Conservation (phyloP, 805 yeast species). For the Hyphopichia homilentoma region DNA sequence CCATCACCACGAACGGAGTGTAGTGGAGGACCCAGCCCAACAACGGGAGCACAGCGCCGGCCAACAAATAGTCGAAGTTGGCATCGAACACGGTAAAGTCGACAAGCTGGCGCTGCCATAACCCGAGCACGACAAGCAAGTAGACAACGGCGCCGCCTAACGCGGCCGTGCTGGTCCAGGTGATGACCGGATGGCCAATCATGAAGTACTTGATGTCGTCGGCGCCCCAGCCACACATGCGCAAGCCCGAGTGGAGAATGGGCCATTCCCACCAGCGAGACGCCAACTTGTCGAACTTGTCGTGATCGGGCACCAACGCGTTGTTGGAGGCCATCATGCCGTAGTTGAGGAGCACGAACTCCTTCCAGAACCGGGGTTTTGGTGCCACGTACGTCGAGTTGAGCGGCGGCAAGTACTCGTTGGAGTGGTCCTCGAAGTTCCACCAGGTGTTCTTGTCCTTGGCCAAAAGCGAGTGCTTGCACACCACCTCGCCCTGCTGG, state of each 20-base stretch:
- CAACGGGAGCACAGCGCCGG: slow-evolving; percentile 33
- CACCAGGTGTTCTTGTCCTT: slow-evolving; percentile 72
- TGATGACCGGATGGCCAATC: slow-evolving; percentile 74
- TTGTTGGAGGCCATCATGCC: slow-evolving; percentile 89
- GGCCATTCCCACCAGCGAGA: slow-evolving; percentile 91
- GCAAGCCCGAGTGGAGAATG: slow-evolving; percentile 65
- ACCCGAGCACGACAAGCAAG: slow-evolving; percentile 13
- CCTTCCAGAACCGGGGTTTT: slow-evolving; percentile 57
- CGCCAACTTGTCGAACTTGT: slow-evolving; percentile 67
- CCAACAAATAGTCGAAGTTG: slow-evolving; percentile 24
- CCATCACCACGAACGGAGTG: slow-evolving; percentile 39
- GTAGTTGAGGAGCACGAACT: slow-evolving; percentile 68
- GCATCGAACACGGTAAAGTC: slow-evolving; percentile 16
- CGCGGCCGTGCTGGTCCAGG: slow-evolving; percentile 48
- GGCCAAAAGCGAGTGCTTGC: slow-evolving; percentile 49
- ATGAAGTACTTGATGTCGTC: slow-evolving; percentile 59
- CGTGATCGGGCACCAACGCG: slow-evolving; percentile 75
- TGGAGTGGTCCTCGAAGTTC: slow-evolving; percentile 72
- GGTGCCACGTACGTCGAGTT: slow-evolving; percentile 32
- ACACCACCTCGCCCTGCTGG: slow-evolving; percentile 76
- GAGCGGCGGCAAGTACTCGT: slow-evolving; percentile 41
- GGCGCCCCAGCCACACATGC: slow-evolving; percentile 71
- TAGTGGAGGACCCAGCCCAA: slow-evolving; percentile 40
- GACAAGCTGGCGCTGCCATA: slow-evolving; percentile 33
- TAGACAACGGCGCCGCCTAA: slow-evolving; percentile 19